Base-by-base conservation (phyloP, 306 rosid genomes). In the Prunus mume region DNA sequence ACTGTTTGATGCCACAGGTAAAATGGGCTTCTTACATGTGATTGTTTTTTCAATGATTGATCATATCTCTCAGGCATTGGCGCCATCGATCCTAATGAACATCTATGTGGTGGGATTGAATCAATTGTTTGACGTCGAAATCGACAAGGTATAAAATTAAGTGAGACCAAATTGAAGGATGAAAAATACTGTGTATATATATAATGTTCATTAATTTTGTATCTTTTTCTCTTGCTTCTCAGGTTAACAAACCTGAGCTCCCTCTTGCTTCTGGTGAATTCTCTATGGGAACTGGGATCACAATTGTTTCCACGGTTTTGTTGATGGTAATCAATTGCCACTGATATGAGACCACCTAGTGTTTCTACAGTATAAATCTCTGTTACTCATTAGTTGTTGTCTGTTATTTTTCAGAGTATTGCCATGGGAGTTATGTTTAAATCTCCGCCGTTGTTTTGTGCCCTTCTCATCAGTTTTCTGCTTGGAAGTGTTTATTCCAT, bases 251-350 rank as follows among this genome's bases (percentile, higher is more conserved):
- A 20, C 81, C 81, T 14, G 27, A 60, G 0, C 81, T 77, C 69
- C 81, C 81, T 0, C n/a, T 77, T 3, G 81, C 81, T 60, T 77
- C 81, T 5, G 81, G 81, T 28, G 81, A 69, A 38, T 77, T 77
- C 43, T 77, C 81, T 0, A 77, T 69, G 75, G 68, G 69, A n/a
- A 30, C 75, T 46, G 81, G 81, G 49, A 58, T 60, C 68, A 9
- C 75, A 28, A 77, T 77, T 45, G 81, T 77, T 58, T n/a, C 46
- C 5, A 24, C 70, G 32, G 73, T 38, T 58, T 30, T 77, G 58
- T 43, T 60, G 63, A 77, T 58, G 81, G 81, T 77, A 27, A 47
- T 38, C 1, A 34, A 28, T 12, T 28, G 47, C 7, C 75, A 54
- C 41, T 5, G 64, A 71, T 71, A 32, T 9, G 2, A 56, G 10